These are phyloP conservation scores for Colletotrichum graminicola DNA, from an alignment of 2,329 filamentous ascomycete species.

Conservation along the genomic window DNA sequence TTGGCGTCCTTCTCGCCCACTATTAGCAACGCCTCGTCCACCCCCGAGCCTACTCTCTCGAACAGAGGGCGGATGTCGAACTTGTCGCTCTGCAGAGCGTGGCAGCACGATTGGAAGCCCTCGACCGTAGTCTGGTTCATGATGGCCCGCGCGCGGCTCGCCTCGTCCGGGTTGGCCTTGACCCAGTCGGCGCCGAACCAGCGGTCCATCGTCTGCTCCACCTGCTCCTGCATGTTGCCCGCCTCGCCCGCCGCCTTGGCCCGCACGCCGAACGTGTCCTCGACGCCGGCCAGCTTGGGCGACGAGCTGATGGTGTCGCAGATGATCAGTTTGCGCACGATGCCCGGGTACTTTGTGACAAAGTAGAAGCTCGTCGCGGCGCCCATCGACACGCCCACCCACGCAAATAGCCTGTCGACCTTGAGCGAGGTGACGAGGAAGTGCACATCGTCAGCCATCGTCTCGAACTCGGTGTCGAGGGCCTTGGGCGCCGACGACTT, in stretches of 20 bases:
- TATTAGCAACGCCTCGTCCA: slow-evolving; percentile 53
- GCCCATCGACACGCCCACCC: slow-evolving; percentile 62
- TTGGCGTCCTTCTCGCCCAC: slow-evolving; percentile 59
- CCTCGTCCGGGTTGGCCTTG: slow-evolving; percentile 51
- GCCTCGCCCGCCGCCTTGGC: slow-evolving; percentile 51
- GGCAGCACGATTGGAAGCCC: slow-evolving; percentile 57
- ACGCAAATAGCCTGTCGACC: slow-evolving; percentile 52
- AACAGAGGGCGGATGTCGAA: slow-evolving; percentile 57
- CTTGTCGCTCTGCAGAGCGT: slow-evolving; percentile 51
- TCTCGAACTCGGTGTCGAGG: slow-evolving; percentile 54
- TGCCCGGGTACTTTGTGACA: slow-evolving; percentile 52
- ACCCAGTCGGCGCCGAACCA: slow-evolving; percentile 58
- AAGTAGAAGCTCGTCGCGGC: slow-evolving; percentile 57
- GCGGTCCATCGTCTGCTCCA: slow-evolving; percentile 53
- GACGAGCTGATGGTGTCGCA: slow-evolving; percentile 57
- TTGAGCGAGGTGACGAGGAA: slow-evolving; percentile 51
- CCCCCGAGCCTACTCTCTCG: slow-evolving; percentile 49
- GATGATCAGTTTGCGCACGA: slow-evolving; percentile 54
- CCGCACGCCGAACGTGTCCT: slow-evolving; percentile 53
- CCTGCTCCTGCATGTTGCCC: slow-evolving; percentile 49
- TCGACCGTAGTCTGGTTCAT: slow-evolving; percentile 56
- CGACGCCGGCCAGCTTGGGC: slow-evolving; percentile 51
- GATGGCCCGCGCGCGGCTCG: slow-evolving; percentile 49
- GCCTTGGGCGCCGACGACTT: slow-evolving; percentile 51
- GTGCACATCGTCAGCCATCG: slow-evolving; percentile 54